Base-by-base conservation (phyloP, 441 rosid genomes). In the Eutrema salsugineum region DNA sequence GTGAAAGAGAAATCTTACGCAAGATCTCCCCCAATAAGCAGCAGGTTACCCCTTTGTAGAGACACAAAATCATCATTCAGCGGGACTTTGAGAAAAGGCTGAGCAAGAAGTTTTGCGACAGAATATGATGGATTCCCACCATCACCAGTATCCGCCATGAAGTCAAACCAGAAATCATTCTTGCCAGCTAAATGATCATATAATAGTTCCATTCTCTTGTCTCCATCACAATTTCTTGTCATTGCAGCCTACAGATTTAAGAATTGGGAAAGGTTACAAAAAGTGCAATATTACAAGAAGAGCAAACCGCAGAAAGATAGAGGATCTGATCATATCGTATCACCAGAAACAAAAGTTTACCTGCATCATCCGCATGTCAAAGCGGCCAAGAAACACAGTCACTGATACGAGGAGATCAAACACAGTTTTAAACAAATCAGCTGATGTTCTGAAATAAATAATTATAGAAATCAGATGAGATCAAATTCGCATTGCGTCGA, bases 361-460 rank as follows among this genome's bases (percentile, higher is more conserved):
- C 97, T 96, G 99, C 97, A 96, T 93, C 99, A 96, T 96, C 42
- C 99, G 94, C 99, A 96, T 96, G 81, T 96, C 99, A 87, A 96
- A 96, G 72, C 99, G 96, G 48, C 99, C 99, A 82, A 96, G 88
- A 85, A 96, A 96, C 15, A 96, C 84, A 12, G 99, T 96, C 73
- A 96, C 97, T 39, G 99, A 96, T 66, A 96, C 98, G 77, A 96
- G 78, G 72, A 96, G 99, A 83, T 96, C 99, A 83, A 96, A 96
- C 65, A 81, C 91, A 60, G 98, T 91, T 88, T 96, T 96, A 82
- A 96, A 96, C 72, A 96, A 84, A 85, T 96, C 99, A 62, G 99
- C 99, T 53, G 99, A 96, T 50, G 99, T 96, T 86, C 99, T 96
- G 98, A 80, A 85, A 72, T 55, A 83, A 19, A 72, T 38, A 70